These are phyloP conservation scores for Hypoxylon fuscum DNA, from an alignment of 495 filamentous ascomycete genomes.

Conservation along the genomic window DNA sequence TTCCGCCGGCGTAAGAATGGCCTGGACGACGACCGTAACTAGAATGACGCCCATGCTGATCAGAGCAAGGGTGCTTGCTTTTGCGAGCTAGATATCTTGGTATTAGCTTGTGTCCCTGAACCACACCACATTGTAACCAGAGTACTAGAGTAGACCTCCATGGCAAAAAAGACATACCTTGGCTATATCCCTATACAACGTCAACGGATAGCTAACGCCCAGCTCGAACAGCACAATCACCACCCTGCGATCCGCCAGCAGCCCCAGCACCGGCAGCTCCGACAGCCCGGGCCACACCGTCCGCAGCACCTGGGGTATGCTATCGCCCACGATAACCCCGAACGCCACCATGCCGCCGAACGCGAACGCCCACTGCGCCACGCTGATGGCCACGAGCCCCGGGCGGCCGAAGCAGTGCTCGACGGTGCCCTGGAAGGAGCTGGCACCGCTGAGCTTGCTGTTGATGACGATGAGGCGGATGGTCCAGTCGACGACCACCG, in stretches of 20 bases:
- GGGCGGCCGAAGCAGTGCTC: slow-evolving; percentile 89
- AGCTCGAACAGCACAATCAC: slow-evolving; percentile 87
- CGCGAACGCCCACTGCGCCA: slow-evolving; percentile 97
- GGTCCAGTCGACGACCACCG: slow-evolving; percentile 92
- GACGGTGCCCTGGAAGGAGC: slow-evolving; percentile 93
- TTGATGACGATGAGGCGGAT: slow-evolving; percentile 96
- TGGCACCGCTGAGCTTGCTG: slow-evolving; percentile 89
- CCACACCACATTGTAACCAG: too few species aligned
- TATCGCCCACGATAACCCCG: slow-evolving; percentile 95
- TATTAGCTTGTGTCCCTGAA: too few species aligned
- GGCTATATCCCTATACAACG: slow-evolving; percentile 94
- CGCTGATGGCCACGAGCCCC: slow-evolving; percentile 86
- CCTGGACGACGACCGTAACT: slow-evolving; percentile 86
- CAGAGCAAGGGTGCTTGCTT: slow-evolving; percentile 90
- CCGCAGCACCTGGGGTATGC: slow-evolving; percentile 86
- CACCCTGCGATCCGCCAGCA: slow-evolving; percentile 80
- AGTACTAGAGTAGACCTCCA: too few species aligned
- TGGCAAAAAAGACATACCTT: too few species aligned
- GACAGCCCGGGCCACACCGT: slow-evolving; percentile 81
- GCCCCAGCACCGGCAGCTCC: slow-evolving; percentile 77
- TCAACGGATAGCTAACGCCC: slow-evolving; percentile 89
- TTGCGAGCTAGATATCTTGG: too few species aligned
- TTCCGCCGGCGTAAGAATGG: slow-evolving; percentile 75
- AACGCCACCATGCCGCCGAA: slow-evolving; percentile 99
- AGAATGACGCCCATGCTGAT: slow-evolving; percentile 92